Evolutionary conservation across 2,329 filamentous ascomycete species (phyloP).

Genomic region (Macroventuria anomochaeta): DNA sequence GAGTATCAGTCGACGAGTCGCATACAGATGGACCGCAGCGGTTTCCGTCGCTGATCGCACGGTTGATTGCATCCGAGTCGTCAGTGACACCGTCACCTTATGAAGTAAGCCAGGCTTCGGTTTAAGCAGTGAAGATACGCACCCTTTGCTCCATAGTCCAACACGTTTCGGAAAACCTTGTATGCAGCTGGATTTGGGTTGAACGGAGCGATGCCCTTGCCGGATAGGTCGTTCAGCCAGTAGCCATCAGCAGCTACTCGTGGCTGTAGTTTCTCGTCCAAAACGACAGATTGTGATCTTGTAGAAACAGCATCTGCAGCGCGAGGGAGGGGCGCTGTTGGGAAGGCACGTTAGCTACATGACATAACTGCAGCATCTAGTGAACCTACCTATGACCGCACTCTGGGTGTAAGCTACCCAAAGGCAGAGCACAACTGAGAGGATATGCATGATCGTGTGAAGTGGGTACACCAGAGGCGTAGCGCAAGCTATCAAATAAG

Average conservation of each 20-base stretch:
- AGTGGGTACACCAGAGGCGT: neutral
- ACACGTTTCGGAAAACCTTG: constrained; percentile 54
- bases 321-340: constrained; percentile 18
- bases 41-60: constrained; percentile 52
- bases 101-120: constrained; percentile 16
- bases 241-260: constrained; percentile 36
- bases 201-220: constrained; percentile 53
- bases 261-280: constrained; percentile 7
- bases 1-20: constrained; percentile 58
- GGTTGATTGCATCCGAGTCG: constrained; percentile 63
- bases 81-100: constrained; percentile 49
- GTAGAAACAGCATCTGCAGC: constrained; percentile 8
- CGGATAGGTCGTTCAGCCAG: constrained; percentile 54
- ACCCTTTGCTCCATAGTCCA: constrained; percentile 54
- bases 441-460: constrained; percentile 30
- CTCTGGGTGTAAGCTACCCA: constrained; percentile 34
- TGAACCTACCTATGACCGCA: constrained; percentile 15
- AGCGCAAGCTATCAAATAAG: neutral
- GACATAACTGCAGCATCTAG: neutral
- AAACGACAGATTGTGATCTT: neutral
- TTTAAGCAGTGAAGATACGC: neutral
- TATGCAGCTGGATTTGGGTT: constrained; percentile 48
- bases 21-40: constrained; percentile 55
- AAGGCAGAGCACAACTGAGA: constrained; percentile 39
- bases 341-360: constrained; percentile 7